phyloP scores from a whole-genome alignment of 2,329 filamentous ascomycete species.

The Neocatenulostroma microsporum region DNA sequence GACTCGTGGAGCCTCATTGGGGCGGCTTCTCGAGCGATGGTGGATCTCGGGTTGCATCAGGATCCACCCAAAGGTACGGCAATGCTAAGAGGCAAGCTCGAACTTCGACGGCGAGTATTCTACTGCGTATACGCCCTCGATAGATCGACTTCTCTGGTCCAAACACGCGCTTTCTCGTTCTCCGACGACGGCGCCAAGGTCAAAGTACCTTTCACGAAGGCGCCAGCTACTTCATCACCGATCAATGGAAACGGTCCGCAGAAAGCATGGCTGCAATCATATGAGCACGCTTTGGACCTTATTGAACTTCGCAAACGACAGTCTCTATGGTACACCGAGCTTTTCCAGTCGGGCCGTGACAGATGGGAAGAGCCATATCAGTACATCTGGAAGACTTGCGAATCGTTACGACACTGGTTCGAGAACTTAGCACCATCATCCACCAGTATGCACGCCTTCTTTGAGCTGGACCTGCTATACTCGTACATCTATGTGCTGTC shows the following conservation, averaged over 20 bases:
- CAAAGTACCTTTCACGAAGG: conserved; percentile 53
- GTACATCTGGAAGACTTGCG: conserved; percentile 68
- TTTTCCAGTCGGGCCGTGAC: conserved; percentile 69
- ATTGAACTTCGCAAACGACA: conserved; percentile 79
- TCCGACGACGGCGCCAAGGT: conserved; percentile 83
- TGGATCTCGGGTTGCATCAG: conserved; percentile 89
- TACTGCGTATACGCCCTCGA: conserved; percentile 88
- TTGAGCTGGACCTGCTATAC: conserved; percentile 83
- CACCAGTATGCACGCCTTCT: conserved; percentile 61
- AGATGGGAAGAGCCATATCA: conserved; percentile 60
- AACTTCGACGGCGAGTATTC: conserved; percentile 75
- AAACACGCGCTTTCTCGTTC: conserved; percentile 84
- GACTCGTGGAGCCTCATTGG: conserved; percentile 92
- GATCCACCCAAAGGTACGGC: conserved; percentile 68
- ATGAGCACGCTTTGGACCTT: conserved; percentile 66
- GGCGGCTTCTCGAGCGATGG: conserved; percentile 75
- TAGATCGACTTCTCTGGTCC: conserved; percentile 80
- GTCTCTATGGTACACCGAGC: conserved; percentile 80
- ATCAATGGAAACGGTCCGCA: conserved; percentile 18
- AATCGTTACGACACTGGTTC: conserved; percentile 73
- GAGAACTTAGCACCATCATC: conserved; percentile 62
- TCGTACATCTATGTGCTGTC: conserved; percentile 86
- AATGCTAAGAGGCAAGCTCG: conserved; percentile 60
- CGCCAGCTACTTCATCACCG: conserved; percentile 17
- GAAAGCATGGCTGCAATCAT: conserved; percentile 45